Percentiles rank a stretch among this genome's conserved stretches.
phyloP scores from a whole-genome alignment of 306 rosid species.

The Quercus wislizeni region DNA sequence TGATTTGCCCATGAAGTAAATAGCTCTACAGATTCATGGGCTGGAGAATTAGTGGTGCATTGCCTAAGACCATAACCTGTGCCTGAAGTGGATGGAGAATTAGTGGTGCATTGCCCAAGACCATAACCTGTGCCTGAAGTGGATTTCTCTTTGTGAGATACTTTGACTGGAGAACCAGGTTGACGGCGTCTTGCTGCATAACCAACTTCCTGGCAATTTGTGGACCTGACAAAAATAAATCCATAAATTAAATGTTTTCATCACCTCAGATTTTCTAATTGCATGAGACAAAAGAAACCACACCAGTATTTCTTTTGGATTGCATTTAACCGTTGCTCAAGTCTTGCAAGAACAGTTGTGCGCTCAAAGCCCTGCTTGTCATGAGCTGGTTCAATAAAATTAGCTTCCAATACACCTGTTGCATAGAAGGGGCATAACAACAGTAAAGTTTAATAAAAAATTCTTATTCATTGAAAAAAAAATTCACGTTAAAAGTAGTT shows the following conservation, averaged over 20 bases:
- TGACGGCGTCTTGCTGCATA: background rate
- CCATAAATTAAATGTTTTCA: background rate
- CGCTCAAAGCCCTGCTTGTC: slow-evolving; percentile 17
- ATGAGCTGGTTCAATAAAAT: slow-evolving; percentile 2
- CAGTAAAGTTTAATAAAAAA: background rate
- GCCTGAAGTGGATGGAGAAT: background rate
- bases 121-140: background rate
- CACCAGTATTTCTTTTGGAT: slow-evolving; percentile 6
- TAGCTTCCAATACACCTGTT: slow-evolving; percentile 14
- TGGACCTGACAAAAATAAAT: background rate
- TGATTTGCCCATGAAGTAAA: background rate
- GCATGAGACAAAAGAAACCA: background rate
- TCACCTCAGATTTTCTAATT: background rate
- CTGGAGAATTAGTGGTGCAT: too few species aligned
- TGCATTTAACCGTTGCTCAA: background rate
- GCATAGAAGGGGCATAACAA: background rate
- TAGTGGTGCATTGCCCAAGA: too few species aligned
- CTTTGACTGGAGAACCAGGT: background rate
- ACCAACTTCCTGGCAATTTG: slow-evolving; percentile 7
- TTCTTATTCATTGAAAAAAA: too few species aligned
- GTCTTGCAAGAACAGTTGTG: background rate
- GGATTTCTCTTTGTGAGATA: background rate
- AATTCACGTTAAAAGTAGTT: background rate
- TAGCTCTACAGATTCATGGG: too few species aligned
- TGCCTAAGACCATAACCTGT: too few species aligned